Base-by-base conservation (phyloP, 176 grass and related monocot genomes). In the Bothriochloa decipiens region DNA sequence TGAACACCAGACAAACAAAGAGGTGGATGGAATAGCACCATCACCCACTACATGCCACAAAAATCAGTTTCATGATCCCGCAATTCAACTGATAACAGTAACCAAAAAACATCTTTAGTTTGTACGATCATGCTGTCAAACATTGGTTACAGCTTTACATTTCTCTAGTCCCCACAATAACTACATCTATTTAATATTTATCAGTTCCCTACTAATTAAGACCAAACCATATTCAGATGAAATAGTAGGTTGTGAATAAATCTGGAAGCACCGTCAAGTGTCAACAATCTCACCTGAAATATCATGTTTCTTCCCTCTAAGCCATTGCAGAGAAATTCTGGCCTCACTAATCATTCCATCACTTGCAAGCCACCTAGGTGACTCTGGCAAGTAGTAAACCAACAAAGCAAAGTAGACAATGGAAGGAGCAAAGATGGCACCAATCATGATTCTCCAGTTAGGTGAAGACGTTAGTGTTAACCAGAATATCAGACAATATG, bases 321-420 rank as follows among this genome's bases (percentile, higher is more conserved):
- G 75, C 79, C 88, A 84, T 68, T 91, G 86, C 49, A 96, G 78
- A 85, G 88, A 90, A 83, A 90, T 40, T 75, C 67, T 89, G 15
- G 94, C 91, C 84, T 93, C 86, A 2, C 46, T 83, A 85, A 91
- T 87, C 74, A 78, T 89, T 32, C 94, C 94, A 80, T 91, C 86
- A 17, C 91, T 96, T 80, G 87, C 88, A 76, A 96, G 91, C 94
- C 94, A 96, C 69, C 94, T 98, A 68, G 95, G 95, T 77, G 95
- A 95, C 72, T 98, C 95, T 58, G 92, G 92, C 90, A 98, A 88
- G 92, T 90, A 98, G 82, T 85, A 91, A 47, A 92, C 60, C 41
- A 90, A 87, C 49, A 93, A 86, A 77, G 89, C 85, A 81, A 95
- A 87, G 81, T 93, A 98, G 41, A 95, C 3, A n/a, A 90, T n/a